Base-by-base conservation (phyloP, 495 filamentous ascomycete species). In the Lepidopterella palustris region DNA sequence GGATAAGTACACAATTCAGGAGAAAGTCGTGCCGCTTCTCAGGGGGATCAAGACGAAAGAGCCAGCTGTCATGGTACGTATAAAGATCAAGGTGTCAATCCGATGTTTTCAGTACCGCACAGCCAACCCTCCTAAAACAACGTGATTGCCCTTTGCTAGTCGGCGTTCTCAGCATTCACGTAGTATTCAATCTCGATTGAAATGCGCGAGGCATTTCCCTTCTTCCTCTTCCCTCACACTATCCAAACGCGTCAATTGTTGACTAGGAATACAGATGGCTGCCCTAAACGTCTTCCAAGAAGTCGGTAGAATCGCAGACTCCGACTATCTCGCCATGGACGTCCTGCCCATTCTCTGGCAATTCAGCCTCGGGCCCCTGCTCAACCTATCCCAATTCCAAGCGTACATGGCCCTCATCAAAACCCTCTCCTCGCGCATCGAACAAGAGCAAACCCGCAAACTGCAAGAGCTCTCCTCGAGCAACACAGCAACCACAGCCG, bases 41-140 rank as follows among this genome's bases (percentile, higher is more conserved):
- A 90, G 88, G 67, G 90, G 77, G 0, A 97, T 98, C 71, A 97
- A 97, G 70, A 98, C 93, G 0, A 97, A 95, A 67, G 93, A 98
- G 67, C 93, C 93, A 0, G 92, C 89, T 1, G 93, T 98, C 2
- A 96, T 96, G 87, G 71, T 74, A 70, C 40, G 65, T 47, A 29
- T 39, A 21, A 3, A 13, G 18, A 42, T 11, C 18, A 42, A 15
- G 18, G 10, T 42, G 13, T 10, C 13, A 3, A 18, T 13, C 13
- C 10, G 18, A 18, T 15, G 10, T 13, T 26, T 21, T 18, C 29
- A 45, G 21, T 5, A 13, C 15, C 29, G 1, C 10, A 28, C 26
- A 11, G n/a, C n/a, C n/a, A n/a, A n/a, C n/a, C n/a, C n/a, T n/a
- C n/a, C n/a, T n/a, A n/a, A n/a, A n/a, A n/a, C n/a, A n/a, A n/a